Base-by-base conservation (phyloP, 2,329 filamentous ascomycete genomes). In the Herpotrichia juniperi region DNA sequence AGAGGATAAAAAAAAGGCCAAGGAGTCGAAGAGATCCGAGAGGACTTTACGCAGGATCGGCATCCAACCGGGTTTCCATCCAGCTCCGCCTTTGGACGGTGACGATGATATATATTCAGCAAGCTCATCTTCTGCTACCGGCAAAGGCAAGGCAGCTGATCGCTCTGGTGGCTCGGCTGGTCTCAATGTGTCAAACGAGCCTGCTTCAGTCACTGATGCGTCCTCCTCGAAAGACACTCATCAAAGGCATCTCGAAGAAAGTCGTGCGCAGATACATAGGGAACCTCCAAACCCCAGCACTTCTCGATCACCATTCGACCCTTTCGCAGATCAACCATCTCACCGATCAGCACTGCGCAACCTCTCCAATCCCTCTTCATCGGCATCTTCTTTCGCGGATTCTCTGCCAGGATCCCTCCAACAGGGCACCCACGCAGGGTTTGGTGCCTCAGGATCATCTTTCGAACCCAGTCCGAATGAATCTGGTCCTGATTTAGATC, bases 351-450 rank as follows among this genome's bases (percentile, higher is more conserved):
- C 92, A 68, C 78, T 94, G 16, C 85, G 91, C 21, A 89, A 96
- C 62, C 87, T 94, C 74, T 96, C 91, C 56, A 96, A 89, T 61
- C 88, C 91, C 1, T 96, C 93, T 0, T 96, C 92, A 0, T 84
- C 89, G 0, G 86, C 87, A 8, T 96, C 92, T 0, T 96, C 91
- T 0, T 79, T 87, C 11, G 79, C 85, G 0, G 91, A 93, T 45
- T 90, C 87, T 78, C 25, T 87, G 59, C 49, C 64, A 34, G 66
- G 65, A 17, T 69, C 67, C 14, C 51, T 66, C 24, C 63, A 54
- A 24, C 67, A 62, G 14, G 66, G 60, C 8, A 57, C 57, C 9
- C 64, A 64, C 12, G 60, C 55, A 32, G 68, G 67, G 22, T 62
- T 71, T 28, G 69, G 63, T 32, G 74, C 74, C 7, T 76, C 75